phyloP scores from a whole-genome alignment of 164 flowering plant species.

The Magnolia kwangsiensis region DNA sequence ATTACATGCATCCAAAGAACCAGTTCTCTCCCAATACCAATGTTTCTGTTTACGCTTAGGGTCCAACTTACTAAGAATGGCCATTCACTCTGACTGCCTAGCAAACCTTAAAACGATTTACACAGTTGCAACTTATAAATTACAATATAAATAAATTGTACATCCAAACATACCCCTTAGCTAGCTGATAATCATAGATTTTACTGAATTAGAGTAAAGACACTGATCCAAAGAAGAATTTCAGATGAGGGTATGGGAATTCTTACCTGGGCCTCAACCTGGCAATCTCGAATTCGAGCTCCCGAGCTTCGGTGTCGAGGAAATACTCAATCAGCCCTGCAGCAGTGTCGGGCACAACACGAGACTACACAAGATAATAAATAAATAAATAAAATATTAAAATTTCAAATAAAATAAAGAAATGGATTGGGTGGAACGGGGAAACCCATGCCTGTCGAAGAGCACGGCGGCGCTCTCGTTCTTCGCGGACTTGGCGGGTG shows the following conservation, averaged over 20 bases:
- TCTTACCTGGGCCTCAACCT: constrained; percentile 68
- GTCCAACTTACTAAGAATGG: too few species aligned
- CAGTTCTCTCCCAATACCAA: too few species aligned
- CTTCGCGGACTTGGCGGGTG: constrained; percentile 69
- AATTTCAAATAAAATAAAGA: not conserved
- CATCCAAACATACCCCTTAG: too few species aligned
- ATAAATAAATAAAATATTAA: not conserved
- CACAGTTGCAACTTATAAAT: not conserved
- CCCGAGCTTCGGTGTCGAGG: constrained; percentile 92
- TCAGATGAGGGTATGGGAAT: not conserved
- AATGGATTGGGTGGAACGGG: not conserved
- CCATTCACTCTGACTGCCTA: not conserved
- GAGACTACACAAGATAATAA: constrained; percentile 40
- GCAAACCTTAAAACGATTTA: not conserved
- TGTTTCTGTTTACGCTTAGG: too few species aligned
- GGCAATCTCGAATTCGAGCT: constrained; percentile 81
- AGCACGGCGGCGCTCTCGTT: constrained; percentile 57
- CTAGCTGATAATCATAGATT: not conserved
- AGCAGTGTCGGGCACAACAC: constrained; percentile 60
- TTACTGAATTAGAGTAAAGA: not conserved
- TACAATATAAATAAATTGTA: not conserved
- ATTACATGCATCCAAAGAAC: too few species aligned
- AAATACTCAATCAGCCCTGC: constrained; percentile 73
- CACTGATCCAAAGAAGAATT: not conserved
- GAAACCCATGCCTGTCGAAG: constrained; percentile 45